Conservation (phyloP, 2,329 filamentous ascomycete species). For the Bipolaris cookei region DNA sequence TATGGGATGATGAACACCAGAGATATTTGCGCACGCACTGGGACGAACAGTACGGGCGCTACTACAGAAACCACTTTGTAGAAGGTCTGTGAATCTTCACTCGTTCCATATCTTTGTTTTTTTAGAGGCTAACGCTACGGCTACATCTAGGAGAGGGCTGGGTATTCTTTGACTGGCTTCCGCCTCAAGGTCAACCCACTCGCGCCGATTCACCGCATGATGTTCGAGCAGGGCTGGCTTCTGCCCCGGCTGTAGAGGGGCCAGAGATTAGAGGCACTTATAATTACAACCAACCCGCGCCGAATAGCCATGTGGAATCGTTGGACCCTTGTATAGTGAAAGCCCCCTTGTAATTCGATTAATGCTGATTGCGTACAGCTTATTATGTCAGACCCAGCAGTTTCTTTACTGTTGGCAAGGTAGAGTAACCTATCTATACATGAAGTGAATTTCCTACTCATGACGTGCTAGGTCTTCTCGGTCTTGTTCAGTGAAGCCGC, state of each 20-base stretch:
- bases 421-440: neutral
- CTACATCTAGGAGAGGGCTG: neutral
- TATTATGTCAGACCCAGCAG: neutral
- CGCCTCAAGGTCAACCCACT: neutral
- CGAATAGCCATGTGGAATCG: neutral
- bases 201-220: neutral
- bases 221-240: neutral
- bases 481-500: neutral
- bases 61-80: neutral
- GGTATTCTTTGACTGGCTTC: constrained; percentile 1
- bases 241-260: neutral
- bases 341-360: no score
- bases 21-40: neutral
- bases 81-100: neutral
- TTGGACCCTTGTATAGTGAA: neutral
- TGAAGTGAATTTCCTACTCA: neutral
- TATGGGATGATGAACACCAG: neutral
- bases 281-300: neutral
- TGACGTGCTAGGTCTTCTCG: neutral
- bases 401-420: neutral
- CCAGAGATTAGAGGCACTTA: neutral
- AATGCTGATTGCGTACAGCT: neutral
- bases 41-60: neutral
- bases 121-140: neutral
- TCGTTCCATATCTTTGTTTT: neutral